These are phyloP conservation scores for Panicum hallii DNA, from an alignment of 202 grass and related monocot genomes.

Conservation along the genomic window DNA sequence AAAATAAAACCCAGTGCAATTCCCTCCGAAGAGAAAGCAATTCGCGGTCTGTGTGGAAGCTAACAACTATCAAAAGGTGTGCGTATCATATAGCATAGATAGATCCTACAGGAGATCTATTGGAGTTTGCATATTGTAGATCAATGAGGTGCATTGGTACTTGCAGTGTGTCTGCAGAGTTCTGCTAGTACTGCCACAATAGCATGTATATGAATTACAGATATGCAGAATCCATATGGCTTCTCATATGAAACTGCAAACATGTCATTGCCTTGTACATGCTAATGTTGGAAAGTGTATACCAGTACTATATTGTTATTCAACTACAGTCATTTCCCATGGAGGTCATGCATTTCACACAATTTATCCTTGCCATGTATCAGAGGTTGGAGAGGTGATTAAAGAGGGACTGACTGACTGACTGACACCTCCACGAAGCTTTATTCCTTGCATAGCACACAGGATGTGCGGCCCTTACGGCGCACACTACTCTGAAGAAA, in stretches of 20 bases:
- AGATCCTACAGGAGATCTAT: constrained; percentile 16
- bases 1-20: constrained; percentile 17
- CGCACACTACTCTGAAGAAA: not conserved
- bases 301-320: not conserved
- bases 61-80: not conserved
- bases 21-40: not conserved
- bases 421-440: no score
- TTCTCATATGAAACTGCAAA: not conserved
- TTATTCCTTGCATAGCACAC: not conserved
- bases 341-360: not conserved
- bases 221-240: not conserved
- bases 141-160: not conserved
- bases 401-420: constrained; percentile 49
- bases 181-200: not conserved
- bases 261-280: not conserved
- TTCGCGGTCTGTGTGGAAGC: not conserved
- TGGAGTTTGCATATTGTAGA: constrained; percentile 27
- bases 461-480: not conserved
- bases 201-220: constrained; percentile 2
- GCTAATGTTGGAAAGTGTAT: not conserved
- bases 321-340: not conserved
- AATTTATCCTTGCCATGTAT: constrained; percentile 30
- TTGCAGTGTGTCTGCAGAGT: not conserved
- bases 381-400: constrained; percentile 54
- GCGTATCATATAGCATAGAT: not conserved